Conservation (phyloP, 257 asterid genomes). For the Solanum virginianum region DNA sequence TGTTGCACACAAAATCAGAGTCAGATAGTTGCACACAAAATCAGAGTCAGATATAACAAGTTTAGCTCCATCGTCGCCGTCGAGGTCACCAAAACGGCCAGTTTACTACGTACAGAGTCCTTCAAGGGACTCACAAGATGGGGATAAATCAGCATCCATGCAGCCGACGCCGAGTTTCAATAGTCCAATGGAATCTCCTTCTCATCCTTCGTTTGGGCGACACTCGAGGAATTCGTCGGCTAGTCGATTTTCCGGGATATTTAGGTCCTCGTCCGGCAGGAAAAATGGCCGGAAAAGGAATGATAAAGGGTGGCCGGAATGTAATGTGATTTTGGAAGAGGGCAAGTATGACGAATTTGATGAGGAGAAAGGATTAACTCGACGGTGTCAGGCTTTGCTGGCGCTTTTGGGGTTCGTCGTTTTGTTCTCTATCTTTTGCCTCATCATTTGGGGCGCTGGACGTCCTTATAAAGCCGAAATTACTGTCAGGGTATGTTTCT, state of each 20-base stretch:
- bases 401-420: slow-evolving; percentile 53
- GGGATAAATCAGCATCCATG: slow-evolving; percentile 74
- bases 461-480: slow-evolving; percentile 58
- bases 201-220: slow-evolving; percentile 90
- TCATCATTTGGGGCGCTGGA: slow-evolving; percentile 91
- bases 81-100: slow-evolving; percentile 80
- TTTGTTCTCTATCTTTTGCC: slow-evolving; percentile 70
- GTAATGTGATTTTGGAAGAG: slow-evolving; percentile 79
- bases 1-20: slow-evolving; percentile 87
- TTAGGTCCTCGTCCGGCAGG: slow-evolving; percentile 79
- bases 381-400: slow-evolving; percentile 68
- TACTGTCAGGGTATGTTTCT: slow-evolving; percentile 50
- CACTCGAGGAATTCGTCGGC: slow-evolving; percentile 91
- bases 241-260: slow-evolving; percentile 90
- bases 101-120: slow-evolving; percentile 95
- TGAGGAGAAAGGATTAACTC: slow-evolving; percentile 42
- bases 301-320: slow-evolving; percentile 98
- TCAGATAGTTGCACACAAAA: slow-evolving; percentile 81
- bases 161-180: slow-evolving; percentile 81
- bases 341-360: slow-evolving; percentile 76
- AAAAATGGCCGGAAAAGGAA: slow-evolving; percentile 61
- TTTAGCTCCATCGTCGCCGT: slow-evolving; percentile 89
- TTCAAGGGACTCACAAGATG: slow-evolving; percentile 89
- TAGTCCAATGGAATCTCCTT: slow-evolving; percentile 95
- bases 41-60: slow-evolving; percentile 93